Conservation (phyloP, 108 stramenopile genomes). For the Skeletonema menzelii region DNA sequence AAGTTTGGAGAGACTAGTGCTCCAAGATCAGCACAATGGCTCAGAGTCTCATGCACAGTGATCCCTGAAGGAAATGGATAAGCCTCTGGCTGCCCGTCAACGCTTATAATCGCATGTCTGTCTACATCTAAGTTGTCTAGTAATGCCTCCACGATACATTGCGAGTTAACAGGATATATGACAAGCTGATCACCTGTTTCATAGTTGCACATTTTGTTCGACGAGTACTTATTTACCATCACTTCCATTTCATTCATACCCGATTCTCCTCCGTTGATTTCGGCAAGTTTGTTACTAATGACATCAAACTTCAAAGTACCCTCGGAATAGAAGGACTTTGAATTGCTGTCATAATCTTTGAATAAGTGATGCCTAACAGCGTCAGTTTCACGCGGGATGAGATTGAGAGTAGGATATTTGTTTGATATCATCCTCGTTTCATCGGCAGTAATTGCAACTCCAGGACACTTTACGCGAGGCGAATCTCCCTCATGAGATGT, state of each 20-base stretch:
- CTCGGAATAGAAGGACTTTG: constrained; percentile 39
- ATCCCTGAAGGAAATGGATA: constrained; percentile 66
- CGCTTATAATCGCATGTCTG: constrained; percentile 22
- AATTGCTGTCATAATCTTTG: constrained; percentile 32
- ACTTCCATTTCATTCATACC: constrained; percentile 62
- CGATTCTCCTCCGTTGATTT: constrained; percentile 44
- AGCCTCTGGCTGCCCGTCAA: constrained; percentile 24
- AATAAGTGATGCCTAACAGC: constrained; percentile 49
- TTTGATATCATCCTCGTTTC: constrained; percentile 29
- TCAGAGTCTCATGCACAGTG: constrained; percentile 61
- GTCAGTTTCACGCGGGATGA: constrained; percentile 29
- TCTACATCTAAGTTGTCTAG: constrained; percentile 44
- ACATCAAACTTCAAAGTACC: constrained; percentile 38
- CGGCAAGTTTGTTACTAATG: constrained; percentile 34
- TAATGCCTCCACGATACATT: constrained; percentile 16
- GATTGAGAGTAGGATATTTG: constrained; percentile 42
- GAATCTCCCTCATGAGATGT: background rate
- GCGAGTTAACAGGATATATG: constrained; percentile 67
- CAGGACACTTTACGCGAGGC: constrained; percentile 10
- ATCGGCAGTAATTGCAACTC: constrained; percentile 35
- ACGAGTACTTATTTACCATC: background rate
- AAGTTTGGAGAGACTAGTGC: constrained; percentile 66
- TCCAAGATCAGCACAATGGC: constrained; percentile 53
- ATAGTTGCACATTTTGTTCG: constrained; percentile 25
- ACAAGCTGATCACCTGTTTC: constrained; percentile 67